Base-by-base conservation (phyloP, 495 filamentous ascomycete genomes). In the Ascobolus immersus region DNA sequence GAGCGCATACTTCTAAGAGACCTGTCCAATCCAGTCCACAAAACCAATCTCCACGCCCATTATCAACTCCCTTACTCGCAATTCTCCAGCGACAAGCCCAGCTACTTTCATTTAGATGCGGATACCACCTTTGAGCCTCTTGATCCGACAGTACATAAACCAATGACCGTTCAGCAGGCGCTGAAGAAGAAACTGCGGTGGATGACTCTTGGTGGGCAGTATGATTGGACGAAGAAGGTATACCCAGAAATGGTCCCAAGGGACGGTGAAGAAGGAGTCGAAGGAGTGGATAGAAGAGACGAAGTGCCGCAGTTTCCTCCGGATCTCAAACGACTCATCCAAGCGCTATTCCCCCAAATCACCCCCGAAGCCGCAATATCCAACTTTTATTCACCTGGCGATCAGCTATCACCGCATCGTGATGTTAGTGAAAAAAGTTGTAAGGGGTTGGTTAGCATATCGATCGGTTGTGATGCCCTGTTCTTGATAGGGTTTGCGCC, bases 171-270 rank as follows among this genome's bases (percentile, higher is more conserved):
- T 30, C 56, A 62, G 21, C 65, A 62, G 36, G 60, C 74, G 26
- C 56, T 92, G 2, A 59, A 69, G 21, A 72, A 71, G 39, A 82
- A 76, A 38, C 64, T 93, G 5, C 77, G 79, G 28, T 93, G 84
- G 86, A 64, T 90, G 10, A 92, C 84, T 4, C 61, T 94, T 8
- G 86, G 84, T 18, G 80, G 77, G 0, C 81, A 93, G 45, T 91
- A 94, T 53, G 73, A 94, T 52, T 92, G 84, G 84, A 82, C 78
- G 2, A 59, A 62, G 22, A 80, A 89, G 45, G 53, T 61, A 18
- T 92, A 93, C 48, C 79, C 81, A 0, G 44, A 51, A 2, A 61
- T 60, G 31, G 38, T 39, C 1, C 71, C 78, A n/a, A 75, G 77
- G 1, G 37, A 47, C 13, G 27, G 24, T 9, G 34, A 17, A 8